Conservation (phyloP, 176 grass and related monocot genomes). For the Areca catechu region DNA sequence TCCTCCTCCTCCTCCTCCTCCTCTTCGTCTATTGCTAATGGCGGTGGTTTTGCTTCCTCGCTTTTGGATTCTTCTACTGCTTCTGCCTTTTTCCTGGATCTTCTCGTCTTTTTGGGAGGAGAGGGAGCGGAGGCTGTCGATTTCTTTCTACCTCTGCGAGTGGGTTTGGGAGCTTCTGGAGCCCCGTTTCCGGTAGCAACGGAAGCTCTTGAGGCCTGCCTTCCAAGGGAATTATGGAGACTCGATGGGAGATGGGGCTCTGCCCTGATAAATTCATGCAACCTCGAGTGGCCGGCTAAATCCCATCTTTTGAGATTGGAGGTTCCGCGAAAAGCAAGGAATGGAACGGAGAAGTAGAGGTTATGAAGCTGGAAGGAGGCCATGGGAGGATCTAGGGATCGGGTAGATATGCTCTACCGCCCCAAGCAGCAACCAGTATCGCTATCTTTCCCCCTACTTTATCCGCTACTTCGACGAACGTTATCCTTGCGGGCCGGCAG, state of each 20-base stretch:
- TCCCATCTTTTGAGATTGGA: neutral
- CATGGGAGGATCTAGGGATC: neutral
- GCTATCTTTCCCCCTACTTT: too few relatives aligned
- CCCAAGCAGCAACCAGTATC: too few relatives aligned
- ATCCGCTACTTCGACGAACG: too few relatives aligned
- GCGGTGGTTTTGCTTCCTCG: neutral
- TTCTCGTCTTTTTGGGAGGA: constrained; percentile 15
- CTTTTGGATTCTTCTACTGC: constrained; percentile 4
- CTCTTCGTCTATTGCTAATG: neutral
- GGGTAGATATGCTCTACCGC: too few relatives aligned
- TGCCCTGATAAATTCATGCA: too few relatives aligned
- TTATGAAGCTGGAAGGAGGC: neutral
- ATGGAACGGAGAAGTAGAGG: neutral
- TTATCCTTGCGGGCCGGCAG: too few relatives aligned
- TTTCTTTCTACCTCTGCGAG: constrained; percentile 22
- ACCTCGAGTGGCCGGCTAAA: too few relatives aligned
- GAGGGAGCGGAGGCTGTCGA: neutral
- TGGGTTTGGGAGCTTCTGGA: constrained; percentile 6
- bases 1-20: constrained; percentile 1
- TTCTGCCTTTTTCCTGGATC: constrained; percentile 12
- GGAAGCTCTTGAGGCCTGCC: constrained; percentile 6
- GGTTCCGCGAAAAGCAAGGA: neutral
- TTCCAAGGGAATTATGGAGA: constrained; percentile 1
- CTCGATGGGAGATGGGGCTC: neutral
- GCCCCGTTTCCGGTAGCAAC: neutral